These are phyloP conservation scores for Pichia heedii DNA, from an alignment of 805 yeast species.

Conservation along the genomic window DNA sequence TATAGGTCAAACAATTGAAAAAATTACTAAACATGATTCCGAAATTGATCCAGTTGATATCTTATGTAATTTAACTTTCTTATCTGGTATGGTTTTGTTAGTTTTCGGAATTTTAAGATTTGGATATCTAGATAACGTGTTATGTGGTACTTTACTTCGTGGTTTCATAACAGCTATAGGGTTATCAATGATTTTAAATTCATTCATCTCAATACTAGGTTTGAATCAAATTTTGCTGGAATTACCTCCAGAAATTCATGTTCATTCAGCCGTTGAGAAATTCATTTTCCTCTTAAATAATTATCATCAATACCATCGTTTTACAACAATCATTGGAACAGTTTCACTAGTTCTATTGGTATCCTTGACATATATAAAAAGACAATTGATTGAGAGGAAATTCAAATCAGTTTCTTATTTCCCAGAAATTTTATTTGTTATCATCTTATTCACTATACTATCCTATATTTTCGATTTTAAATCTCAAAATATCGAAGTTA, in stretches of 20 bases:
- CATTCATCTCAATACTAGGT: slow-evolving; percentile 66
- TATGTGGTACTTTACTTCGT: slow-evolving; percentile 65
- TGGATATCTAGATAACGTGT: slow-evolving; percentile 76
- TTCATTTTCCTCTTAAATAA: slow-evolving; percentile 46
- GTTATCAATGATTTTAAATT: slow-evolving; percentile 68
- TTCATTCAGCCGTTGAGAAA: slow-evolving; percentile 68
- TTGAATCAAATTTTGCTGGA: slow-evolving; percentile 38
- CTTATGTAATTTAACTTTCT: slow-evolving; percentile 59
- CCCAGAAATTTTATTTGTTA: slow-evolving; percentile 82
- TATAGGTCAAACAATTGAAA: slow-evolving; percentile 70
- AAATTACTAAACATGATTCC: slow-evolving; percentile 35
- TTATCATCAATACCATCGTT: slow-evolving; percentile 37
- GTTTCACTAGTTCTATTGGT: slow-evolving; percentile 40
- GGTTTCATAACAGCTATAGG: slow-evolving; percentile 89
- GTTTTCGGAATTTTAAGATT: slow-evolving; percentile 73
- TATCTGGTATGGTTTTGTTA: slow-evolving; percentile 65
- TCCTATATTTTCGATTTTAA: slow-evolving; percentile 41
- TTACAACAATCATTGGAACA: slow-evolving; percentile 56
- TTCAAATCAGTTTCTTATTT: slow-evolving; percentile 46
- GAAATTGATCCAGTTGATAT: slow-evolving; percentile 41
- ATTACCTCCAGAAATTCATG: slow-evolving; percentile 38
- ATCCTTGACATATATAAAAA: slow-evolving; percentile 33
- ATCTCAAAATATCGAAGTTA: slow-evolving; percentile 48
- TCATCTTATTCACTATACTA: slow-evolving; percentile 48
- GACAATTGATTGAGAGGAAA: slow-evolving; percentile 25